A percentile compares a stretch with the other conserved stretches of the same genome.
phyloP scores from a whole-genome alignment of 2,329 filamentous ascomycete species.

The Claviceps quebecensis region DNA sequence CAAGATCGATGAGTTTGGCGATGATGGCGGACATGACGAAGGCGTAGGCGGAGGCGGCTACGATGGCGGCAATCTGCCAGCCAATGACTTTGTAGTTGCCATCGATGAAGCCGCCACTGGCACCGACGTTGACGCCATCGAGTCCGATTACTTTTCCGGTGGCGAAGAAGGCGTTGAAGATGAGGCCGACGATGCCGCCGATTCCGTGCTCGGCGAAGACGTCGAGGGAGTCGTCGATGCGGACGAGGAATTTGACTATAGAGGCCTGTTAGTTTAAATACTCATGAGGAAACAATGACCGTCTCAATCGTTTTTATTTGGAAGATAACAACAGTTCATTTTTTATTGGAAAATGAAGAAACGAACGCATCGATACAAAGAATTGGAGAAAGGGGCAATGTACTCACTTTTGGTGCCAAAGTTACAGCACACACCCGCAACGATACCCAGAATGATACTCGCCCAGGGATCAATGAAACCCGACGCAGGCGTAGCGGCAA shows the following conservation, averaged over 20 bases:
- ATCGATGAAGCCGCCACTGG: constrained; percentile 58
- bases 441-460: constrained; percentile 50
- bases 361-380: background rate
- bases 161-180: constrained; percentile 63
- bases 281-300: no score
- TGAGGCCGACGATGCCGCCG: constrained; percentile 52
- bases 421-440: constrained; percentile 52
- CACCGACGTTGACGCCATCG: constrained; percentile 59
- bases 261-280: no score
- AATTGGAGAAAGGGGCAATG: background rate
- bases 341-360: background rate
- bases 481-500: constrained; percentile 55
- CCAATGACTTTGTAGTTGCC: constrained; percentile 63
- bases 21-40: constrained; percentile 63
- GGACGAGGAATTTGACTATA: constrained; percentile 45
- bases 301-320: no score
- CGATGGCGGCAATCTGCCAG: constrained; percentile 66
- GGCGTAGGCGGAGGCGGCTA: constrained; percentile 50
- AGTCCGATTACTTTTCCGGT: constrained; percentile 58
- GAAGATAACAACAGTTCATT: no score
- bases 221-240: constrained; percentile 58
- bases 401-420: constrained; percentile 46
- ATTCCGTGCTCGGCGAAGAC: constrained; percentile 59
- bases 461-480: constrained; percentile 57
- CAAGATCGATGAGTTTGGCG: constrained; percentile 59